Evolutionary conservation across 1,139 yeast species (phyloP).

Genomic region (Suhomyces bolitotheri): DNA sequence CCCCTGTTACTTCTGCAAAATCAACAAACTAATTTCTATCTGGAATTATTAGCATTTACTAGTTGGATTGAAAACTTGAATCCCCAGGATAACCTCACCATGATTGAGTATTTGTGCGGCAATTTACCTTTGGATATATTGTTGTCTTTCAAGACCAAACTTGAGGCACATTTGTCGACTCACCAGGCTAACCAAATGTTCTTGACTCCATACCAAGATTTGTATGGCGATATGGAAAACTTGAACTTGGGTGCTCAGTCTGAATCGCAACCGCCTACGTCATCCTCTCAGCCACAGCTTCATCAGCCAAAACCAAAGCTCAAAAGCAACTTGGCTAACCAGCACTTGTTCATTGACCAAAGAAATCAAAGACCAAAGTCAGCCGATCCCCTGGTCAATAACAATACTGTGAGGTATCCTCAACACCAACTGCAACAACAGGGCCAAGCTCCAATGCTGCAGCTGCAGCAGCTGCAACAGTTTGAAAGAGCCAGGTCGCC

Average conservation of each 20-base stretch:
- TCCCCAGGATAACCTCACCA: slow-evolving; percentile 56
- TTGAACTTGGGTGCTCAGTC: slow-evolving; percentile 22
- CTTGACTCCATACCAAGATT: slow-evolving; percentile 20
- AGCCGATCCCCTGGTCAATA: slow-evolving; percentile 38
- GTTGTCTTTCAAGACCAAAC: slow-evolving; percentile 44
- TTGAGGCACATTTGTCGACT: slow-evolving; percentile 37
- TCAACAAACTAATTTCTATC: slow-evolving; percentile 30
- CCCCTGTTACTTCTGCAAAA: slow-evolving; percentile 16
- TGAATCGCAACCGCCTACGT: slow-evolving; percentile 1
- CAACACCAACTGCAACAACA: slow-evolving; percentile 7
- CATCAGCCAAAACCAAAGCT: slow-evolving; percentile 39
- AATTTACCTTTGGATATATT: slow-evolving; percentile 50
- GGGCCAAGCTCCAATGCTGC: slow-evolving; percentile 8
- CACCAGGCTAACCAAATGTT: slow-evolving; percentile 16
- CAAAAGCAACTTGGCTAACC: slow-evolving; percentile 20
- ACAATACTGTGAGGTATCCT: background rate
- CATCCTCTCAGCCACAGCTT: slow-evolving; percentile 19
- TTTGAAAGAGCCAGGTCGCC: slow-evolving; percentile 46
- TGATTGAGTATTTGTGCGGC: slow-evolving; percentile 59
- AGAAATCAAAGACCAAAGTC: slow-evolving; percentile 41
- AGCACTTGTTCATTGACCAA: slow-evolving; percentile 31
- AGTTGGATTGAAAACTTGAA: slow-evolving; percentile 61
- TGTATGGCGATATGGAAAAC: slow-evolving; percentile 32
- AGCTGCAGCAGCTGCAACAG: slow-evolving; percentile 17
- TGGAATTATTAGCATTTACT: slow-evolving; percentile 52